Evolutionary conservation across 73 alveolate species (phyloP), one percentile per base, ranked within the genome.

Genomic region (Halteria grandinella): DNA sequence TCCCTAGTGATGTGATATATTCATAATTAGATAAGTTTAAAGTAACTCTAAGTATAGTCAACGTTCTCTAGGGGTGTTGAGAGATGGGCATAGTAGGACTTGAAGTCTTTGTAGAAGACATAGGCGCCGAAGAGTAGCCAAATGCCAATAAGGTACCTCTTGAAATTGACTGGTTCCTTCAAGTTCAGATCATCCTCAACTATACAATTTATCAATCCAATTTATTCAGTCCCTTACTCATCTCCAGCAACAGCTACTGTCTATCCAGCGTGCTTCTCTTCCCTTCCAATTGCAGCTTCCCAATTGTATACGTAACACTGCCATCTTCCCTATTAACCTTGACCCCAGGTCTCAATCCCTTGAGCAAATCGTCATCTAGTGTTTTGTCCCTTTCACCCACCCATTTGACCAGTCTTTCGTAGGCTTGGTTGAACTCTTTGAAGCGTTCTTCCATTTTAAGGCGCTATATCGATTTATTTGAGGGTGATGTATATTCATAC

Each of bases 151-250:
- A 82, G 25, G 34, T 72, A 70, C 25, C 75, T 53, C 58, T 27
- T 58, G 18, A 66, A 24, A 72, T 82, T 20, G 31, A 24, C 58
- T 0, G 91, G 91, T 34, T 70, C 79, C 32, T 50, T 82, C 20
- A 82, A 39, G 11, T 41, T 79, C 17, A 82, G 15, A 6, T 34
- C 87, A 18, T 82, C 91, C 50, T 82, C 91, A 6, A 70, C 71
- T 39, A 62, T 27, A 18, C 6, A 32, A 14, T 36, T 14, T 11
- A 8, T 62, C 15, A 47, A 7, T 11, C 5, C n/a, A n/a, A n/a
- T n/a, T 36, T 11, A 4, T 17, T 39, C 23, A 3, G 2, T 5
- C 37, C 63, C 23, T 66, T 47, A 24, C 60, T 21, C 84, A 69
- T 69, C 60, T 69, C 31, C 33, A 44, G 44, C 23, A 69, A 17